Conservation (phyloP, 257 asterid genomes). For the Nicotiana tabacum region DNA sequence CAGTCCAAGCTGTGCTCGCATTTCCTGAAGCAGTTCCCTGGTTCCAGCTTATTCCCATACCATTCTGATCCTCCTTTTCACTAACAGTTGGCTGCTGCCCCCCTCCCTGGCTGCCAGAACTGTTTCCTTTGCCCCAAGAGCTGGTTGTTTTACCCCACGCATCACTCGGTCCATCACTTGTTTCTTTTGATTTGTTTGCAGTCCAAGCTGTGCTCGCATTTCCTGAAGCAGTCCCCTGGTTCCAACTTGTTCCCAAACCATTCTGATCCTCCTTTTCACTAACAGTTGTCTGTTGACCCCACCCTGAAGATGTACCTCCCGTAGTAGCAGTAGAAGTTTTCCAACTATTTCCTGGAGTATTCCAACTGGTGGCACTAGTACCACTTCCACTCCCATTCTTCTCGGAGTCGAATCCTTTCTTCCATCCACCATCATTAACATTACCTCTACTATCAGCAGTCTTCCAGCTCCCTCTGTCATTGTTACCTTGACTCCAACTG, state of each 20-base stretch:
- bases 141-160: slow-evolving; percentile 11
- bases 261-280: slow-evolving; percentile 17
- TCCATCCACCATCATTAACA: slow-evolving; percentile 26
- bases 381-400: slow-evolving; percentile 20
- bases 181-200: slow-evolving; percentile 11
- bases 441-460: slow-evolving; percentile 15
- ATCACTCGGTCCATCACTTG: slow-evolving; percentile 23
- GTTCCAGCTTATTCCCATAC: not conserved
- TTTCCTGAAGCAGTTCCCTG: not conserved
- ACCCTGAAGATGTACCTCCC: not conserved
- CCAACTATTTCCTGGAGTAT: slow-evolving; percentile 3
- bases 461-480: slow-evolving; percentile 13
- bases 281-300: slow-evolving; percentile 14
- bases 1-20: not conserved
- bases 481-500: slow-evolving; percentile 4
- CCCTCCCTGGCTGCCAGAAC: not conserved
- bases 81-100: slow-evolving; percentile 3
- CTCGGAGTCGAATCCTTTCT: slow-evolving; percentile 10
- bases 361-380: slow-evolving; percentile 29
- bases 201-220: slow-evolving; percentile 1
- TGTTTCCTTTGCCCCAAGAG: not conserved
- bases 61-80: slow-evolving; percentile 13
- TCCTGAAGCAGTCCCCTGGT: slow-evolving; percentile 18
- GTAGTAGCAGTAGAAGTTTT: not conserved
- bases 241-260: slow-evolving; percentile 15